Base-by-base conservation (phyloP, 1,139 yeast genomes). In the Casaregolazyma suthepensis region DNA sequence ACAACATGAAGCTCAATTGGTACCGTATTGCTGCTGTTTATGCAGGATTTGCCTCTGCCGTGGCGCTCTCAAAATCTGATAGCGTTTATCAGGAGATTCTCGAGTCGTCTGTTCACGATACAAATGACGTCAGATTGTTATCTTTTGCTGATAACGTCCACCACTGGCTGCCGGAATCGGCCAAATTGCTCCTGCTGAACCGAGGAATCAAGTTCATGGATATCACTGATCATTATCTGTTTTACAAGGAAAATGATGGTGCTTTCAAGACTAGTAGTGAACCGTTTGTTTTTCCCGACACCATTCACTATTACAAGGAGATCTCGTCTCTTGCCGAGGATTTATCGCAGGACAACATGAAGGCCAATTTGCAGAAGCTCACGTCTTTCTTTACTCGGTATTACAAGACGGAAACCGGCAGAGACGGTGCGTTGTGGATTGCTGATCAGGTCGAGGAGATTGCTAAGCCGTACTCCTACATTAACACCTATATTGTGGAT, bases 341-440 rank as follows among this genome's bases (percentile, higher is more conserved):
- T 2, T 75, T 84, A 55, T 75, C 80, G 58, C 70, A 70, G 52
- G 74, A 72, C 7, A 67, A 71, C 23, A 76, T 87, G 71, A 72
- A 78, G 62, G 70, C 71, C 26, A 80, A 80, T 61, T 75, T 88
- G 66, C 80, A 81, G 26, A 71, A 77, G 52, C 82, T 88, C 63
- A 74, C 91, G 6, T 81, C 87, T 40, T 88, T 87, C 66, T 81
- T 74, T 68, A 84, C 91, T 15, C 78, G 98, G 56, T 87, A 86
- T 66, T 90, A 88, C 72, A 85, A 86, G 69, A 78, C 89, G 1
- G 76, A 78, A 26, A 66, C 77, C 22, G 98, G 98, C 0, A 71
- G 74, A 6, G 79, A 85, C 58, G 82, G 93, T 64, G 84, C 96
- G 12, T 65, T 76, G 52, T 88, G 96, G 94, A 74, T 91, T 53